Base-by-base conservation (phyloP, 495 filamentous ascomycete genomes). In the Penicillium arizonense region DNA sequence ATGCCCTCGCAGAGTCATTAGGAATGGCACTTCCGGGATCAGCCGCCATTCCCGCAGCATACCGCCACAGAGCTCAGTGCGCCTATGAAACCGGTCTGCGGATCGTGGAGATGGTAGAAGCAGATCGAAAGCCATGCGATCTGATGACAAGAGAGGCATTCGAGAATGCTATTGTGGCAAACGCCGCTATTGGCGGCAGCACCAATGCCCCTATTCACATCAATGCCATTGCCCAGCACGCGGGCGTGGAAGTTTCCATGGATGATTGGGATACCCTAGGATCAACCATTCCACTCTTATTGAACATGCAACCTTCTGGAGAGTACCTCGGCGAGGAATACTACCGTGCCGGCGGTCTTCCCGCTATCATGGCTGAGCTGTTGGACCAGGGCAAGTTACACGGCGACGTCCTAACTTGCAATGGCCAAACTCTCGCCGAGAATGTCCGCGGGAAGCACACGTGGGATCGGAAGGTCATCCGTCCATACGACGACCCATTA, bases 181-280 rank as follows among this genome's bases (percentile, higher is more conserved):
- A 80, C 47, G 77, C 77, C 3, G 78, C 78, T 4, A 78, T 81
- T 39, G 79, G 78, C 13, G 79, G 79, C 3, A 81, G 78, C 56
- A 82, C 79, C 0, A 82, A 82, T 47, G 79, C 79, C 1, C 78
- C 78, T 2, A 80, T 82, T 38, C 79, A 82, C 49, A 62, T 82
- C 46, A 80, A 76, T 35, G 79, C 78, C 2, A 76, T 82, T 18
- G 79, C 79, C 11, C 76, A 79, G 41, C 78, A 81, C 44, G 73
- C 79, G 24, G 79, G 78, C 4, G 71, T 82, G 1, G 65, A 75
- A 10, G 51, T 82, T 4, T 72, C 73, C 1, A 58, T 79, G 40
- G 77, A 82, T 47, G 78, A 82, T 50, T 82, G 77, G 77, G 78
- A 82, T 52, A 61, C 53, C 1, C 48, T 81, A 21, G 78, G 79